phyloP scores from a whole-genome alignment of 2,329 filamentous ascomycete genomes.

The Microdochium paspali region DNA sequence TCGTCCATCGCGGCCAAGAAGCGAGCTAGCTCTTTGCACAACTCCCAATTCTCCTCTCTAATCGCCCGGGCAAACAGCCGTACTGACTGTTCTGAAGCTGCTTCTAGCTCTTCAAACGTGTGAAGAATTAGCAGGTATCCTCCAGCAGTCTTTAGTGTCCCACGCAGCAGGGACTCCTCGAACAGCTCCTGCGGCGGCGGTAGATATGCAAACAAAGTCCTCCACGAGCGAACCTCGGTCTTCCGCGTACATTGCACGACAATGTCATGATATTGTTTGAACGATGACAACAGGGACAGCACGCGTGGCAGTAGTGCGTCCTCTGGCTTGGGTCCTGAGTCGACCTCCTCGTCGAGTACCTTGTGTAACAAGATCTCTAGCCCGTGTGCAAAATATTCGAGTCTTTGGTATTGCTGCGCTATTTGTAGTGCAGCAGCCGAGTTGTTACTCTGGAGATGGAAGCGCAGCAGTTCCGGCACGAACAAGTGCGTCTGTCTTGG shows the following conservation, averaged over 20 bases:
- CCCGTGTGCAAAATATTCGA: constrained; percentile 89
- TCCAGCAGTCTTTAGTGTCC: constrained; percentile 86
- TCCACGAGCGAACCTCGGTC: constrained; percentile 91
- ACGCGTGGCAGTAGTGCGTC: constrained; percentile 56
- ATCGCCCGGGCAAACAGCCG: constrained; percentile 74
- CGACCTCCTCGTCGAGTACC: constrained; percentile 90
- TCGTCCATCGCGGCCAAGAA: constrained; percentile 91
- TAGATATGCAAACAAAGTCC: constrained; percentile 83
- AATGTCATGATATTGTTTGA: constrained; percentile 84
- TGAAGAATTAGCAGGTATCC: constrained; percentile 95
- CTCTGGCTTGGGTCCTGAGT: constrained; percentile 54
- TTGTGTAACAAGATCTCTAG: constrained; percentile 88
- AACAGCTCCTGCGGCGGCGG: constrained; percentile 88
- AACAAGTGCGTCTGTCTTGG: constrained; percentile 75
- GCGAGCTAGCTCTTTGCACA: constrained; percentile 90
- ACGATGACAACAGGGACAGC: constrained; percentile 57
- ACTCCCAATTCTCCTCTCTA: constrained; percentile 81
- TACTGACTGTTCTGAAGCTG: constrained; percentile 68
- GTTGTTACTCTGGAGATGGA: constrained; percentile 67
- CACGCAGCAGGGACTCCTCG: constrained; percentile 78
- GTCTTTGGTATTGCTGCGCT: constrained; percentile 73
- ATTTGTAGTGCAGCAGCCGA: constrained; percentile 73
- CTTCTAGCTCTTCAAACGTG: constrained; percentile 61
- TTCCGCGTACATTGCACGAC: constrained; percentile 96
- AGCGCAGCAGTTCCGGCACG: constrained; percentile 76